These are phyloP conservation scores for Chlamydomonas applanata DNA, from an alignment of 139 green algal genomes.

Conservation along the genomic window DNA sequence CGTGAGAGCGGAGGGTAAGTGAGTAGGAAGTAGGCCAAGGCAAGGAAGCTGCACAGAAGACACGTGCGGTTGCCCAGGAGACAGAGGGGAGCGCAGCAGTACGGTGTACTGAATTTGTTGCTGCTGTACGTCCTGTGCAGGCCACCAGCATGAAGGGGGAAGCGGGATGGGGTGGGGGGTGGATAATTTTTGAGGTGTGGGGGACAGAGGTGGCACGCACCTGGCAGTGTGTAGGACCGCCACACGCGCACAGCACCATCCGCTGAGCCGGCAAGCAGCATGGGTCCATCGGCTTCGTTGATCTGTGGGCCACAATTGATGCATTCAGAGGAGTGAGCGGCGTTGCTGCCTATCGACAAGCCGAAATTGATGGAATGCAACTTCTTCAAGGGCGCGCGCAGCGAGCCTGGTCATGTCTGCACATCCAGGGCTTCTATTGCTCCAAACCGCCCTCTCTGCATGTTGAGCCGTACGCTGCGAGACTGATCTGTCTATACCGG, in stretches of 20 bases:
- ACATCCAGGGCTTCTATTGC: background rate
- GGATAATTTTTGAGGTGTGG: too few relatives aligned
- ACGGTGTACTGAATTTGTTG: too few relatives aligned
- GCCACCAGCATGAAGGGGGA: too few relatives aligned
- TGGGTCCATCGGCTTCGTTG: slow-evolving; percentile 67
- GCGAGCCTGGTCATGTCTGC: background rate
- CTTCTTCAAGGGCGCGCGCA: background rate
- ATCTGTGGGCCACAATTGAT: slow-evolving; percentile 64
- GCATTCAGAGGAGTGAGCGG: too few relatives aligned
- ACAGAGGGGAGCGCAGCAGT: too few relatives aligned
- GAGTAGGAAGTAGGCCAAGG: background rate
- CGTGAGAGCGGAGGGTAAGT: background rate
- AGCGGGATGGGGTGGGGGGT: too few relatives aligned
- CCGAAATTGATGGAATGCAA: too few relatives aligned
- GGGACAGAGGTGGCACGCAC: too few relatives aligned
- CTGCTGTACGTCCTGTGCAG: too few relatives aligned
- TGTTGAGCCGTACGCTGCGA: too few relatives aligned
- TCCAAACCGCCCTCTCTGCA: background rate
- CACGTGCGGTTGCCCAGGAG: too few relatives aligned
- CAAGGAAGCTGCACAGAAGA: background rate
- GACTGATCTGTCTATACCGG: background rate
- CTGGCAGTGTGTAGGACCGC: slow-evolving; percentile 55
- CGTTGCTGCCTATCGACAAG: background rate
- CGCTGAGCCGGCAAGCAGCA: slow-evolving; percentile 64
- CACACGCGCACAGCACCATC: slow-evolving; percentile 77